Evolutionary conservation across 495 filamentous ascomycete genomes (phyloP), one percentile per base, ranked within the genome.

Genomic region (Aspergillus sparsus): DNA sequence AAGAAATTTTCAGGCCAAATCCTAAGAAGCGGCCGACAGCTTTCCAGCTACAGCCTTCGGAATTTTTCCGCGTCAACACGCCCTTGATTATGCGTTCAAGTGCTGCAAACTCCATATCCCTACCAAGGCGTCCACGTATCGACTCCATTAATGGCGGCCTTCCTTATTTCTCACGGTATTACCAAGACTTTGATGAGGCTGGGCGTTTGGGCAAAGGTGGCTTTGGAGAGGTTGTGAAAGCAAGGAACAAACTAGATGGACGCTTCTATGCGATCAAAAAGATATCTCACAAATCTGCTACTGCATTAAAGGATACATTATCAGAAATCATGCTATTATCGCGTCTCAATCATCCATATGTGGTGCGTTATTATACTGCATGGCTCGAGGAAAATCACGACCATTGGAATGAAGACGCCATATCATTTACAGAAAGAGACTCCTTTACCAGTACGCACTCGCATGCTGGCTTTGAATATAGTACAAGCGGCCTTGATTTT

Each of bases 171-270:
- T 93, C 91, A 1, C 82, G 92, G 46, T 98, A 97, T 67, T 80
- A 78, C 35, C 87, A 88, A 66, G 95, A 98, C 65, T 98, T 95
- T 68, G 87, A 90, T 18, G 93, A 98, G 72, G 85, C 90, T 59
- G 92, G 91, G 15, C 85, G 88, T 2, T 78, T 98, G 16, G 94
- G 95, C 31, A 94, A 91, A 73, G 94, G 94, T 13, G 95, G 93
- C 2, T 98, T 95, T 72, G 94, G 95, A 33, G 90, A 97, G 74
- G 94, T 98, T n/a, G 92, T 98, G 45, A 92, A 93, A 70, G 93
- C 94, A 7, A 83, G 95, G 57, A 96, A 97, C 66, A 95, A 92
- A 72, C 83, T 97, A 7, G 93, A 98, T 73, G 90, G 91, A 8
- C 88, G 89, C 53, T 85, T 95, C 10, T 98, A 98, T 79, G 94